phyloP scores from a whole-genome alignment of 768 basidiomycete genomes.

The Psilocybe sp. region DNA sequence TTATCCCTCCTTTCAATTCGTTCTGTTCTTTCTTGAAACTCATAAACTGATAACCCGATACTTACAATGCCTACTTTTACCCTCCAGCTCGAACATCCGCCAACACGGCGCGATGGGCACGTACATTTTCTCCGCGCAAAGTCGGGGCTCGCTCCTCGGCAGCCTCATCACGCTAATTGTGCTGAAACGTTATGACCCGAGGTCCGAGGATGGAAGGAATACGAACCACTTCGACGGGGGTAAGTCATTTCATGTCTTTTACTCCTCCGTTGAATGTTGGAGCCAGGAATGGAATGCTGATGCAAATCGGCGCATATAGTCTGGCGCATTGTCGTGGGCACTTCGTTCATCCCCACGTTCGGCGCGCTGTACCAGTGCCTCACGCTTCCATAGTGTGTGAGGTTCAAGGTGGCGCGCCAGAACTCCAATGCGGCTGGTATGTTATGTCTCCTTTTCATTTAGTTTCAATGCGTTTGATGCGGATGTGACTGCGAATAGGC shows the following conservation, averaged over 20 bases:
- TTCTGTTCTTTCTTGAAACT: too few relatives aligned
- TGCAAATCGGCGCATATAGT: slow-evolving; percentile 25
- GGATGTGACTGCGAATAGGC: slow-evolving; percentile 2
- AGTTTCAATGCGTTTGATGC: slow-evolving; percentile 40
- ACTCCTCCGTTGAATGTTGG: too few relatives aligned
- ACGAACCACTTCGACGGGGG: slow-evolving; percentile 71
- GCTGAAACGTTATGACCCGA: slow-evolving; percentile 53
- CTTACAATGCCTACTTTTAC: too few relatives aligned
- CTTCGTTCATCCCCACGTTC: slow-evolving; percentile 74
- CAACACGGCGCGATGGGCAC: slow-evolving; percentile 69
- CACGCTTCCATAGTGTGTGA: slow-evolving; percentile 66
- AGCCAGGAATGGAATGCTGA: too few relatives aligned
- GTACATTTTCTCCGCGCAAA: slow-evolving; percentile 76
- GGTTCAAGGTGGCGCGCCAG: slow-evolving; percentile 44
- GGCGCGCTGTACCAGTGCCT: slow-evolving; percentile 77
- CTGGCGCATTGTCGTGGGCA: slow-evolving; percentile 74
- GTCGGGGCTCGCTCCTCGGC: slow-evolving; percentile 72
- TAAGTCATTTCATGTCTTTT: slow-evolving; percentile 26
- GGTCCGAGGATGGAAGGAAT: slow-evolving; percentile 55
- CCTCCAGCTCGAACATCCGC: slow-evolving; percentile 46
- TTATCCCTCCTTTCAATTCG: too few relatives aligned
- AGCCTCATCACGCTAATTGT: slow-evolving; percentile 62
- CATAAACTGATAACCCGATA: too few relatives aligned
- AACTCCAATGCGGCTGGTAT: slow-evolving; percentile 11
- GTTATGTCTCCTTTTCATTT: slow-evolving; percentile 70